Conservation (phyloP, 106 monocot species). For the Narthecium ossifragum region DNA sequence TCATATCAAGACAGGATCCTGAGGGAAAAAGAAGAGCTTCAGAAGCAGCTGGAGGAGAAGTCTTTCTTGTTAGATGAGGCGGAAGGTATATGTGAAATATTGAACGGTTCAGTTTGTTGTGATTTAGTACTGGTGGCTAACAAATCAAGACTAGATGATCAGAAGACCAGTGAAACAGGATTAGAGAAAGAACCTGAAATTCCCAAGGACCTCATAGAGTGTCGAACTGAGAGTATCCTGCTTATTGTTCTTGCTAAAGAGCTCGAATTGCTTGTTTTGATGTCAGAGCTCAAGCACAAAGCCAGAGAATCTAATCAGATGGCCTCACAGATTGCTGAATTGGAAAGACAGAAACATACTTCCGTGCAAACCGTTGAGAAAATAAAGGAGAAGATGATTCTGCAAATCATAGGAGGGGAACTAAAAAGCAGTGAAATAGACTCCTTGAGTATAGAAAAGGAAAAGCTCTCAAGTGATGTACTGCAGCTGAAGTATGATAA, state of each 20-base stretch:
- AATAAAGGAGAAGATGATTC: conserved; percentile 20
- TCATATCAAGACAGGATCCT: conserved; percentile 21
- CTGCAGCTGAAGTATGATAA: conserved; percentile 23
- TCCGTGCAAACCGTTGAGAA: conserved; percentile 18
- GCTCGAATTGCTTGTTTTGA: conserved; percentile 26
- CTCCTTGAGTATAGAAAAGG: conserved; percentile 23
- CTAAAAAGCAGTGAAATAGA: conserved; percentile 18
- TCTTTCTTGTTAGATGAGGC: conserved; percentile 19
- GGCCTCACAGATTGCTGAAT: neutral
- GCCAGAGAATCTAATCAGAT: conserved; percentile 7
- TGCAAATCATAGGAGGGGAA: conserved; percentile 23
- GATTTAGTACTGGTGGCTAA: conserved; percentile 15
- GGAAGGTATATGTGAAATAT: conserved; percentile 14
- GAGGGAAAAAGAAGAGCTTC: conserved; percentile 30
- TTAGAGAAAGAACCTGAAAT: conserved; percentile 4
- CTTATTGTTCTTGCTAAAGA: conserved; percentile 23
- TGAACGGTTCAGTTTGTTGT: conserved; percentile 3
- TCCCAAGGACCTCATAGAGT: conserved; percentile 1
- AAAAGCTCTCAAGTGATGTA: conserved; percentile 16
- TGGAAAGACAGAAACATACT: conserved; percentile 17
- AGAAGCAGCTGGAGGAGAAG: conserved; percentile 17
- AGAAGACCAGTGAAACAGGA: neutral
- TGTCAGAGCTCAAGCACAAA: conserved; percentile 29
- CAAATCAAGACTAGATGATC: neutral
- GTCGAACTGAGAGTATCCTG: conserved; percentile 13